Evolutionary conservation across 2,329 filamentous ascomycete genomes (phyloP).

Genomic region (Trichoderma sp.): DNA sequence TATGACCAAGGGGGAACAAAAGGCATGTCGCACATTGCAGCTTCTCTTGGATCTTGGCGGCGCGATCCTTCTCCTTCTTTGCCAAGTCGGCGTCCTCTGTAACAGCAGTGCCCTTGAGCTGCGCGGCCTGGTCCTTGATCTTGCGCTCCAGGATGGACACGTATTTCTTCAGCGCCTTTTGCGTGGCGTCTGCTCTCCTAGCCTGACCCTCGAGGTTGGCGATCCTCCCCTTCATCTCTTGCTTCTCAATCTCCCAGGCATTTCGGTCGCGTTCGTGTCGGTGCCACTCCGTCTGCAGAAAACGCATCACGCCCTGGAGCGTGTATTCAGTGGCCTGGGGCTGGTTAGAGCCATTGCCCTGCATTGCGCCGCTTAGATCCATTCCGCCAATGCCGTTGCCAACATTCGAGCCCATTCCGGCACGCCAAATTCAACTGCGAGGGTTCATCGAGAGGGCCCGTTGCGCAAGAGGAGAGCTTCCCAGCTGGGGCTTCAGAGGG

Average conservation of each 20-base stretch:
- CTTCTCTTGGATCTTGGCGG: slow-evolving; percentile 57
- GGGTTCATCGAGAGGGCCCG: slow-evolving; percentile 41
- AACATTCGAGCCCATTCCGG: slow-evolving; percentile 46
- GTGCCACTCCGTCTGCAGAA: slow-evolving; percentile 99
- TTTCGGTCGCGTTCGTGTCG: slow-evolving; percentile 96
- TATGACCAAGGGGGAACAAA: neutral
- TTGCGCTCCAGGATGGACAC: slow-evolving; percentile 87
- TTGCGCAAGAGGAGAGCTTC: slow-evolving; percentile 27
- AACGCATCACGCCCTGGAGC: slow-evolving; percentile 88
- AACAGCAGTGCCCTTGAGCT: slow-evolving; percentile 55
- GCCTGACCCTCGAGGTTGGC: slow-evolving; percentile 89
- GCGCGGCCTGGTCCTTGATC: slow-evolving; percentile 76
- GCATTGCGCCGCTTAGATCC: slow-evolving; percentile 49
- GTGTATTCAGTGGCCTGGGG: slow-evolving; percentile 64
- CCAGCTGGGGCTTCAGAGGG: slow-evolving; percentile 26
- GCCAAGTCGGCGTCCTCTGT: slow-evolving; percentile 44
- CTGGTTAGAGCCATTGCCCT: slow-evolving; percentile 49
- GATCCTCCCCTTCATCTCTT: slow-evolving; percentile 98
- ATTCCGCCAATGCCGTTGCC: slow-evolving; percentile 49
- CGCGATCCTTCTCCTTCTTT: slow-evolving; percentile 56
- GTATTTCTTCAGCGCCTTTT: slow-evolving; percentile 88
- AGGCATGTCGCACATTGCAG: slow-evolving; percentile 48
- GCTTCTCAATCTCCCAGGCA: slow-evolving; percentile 97
- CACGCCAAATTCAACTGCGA: slow-evolving; percentile 38
- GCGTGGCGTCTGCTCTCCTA: slow-evolving; percentile 81